Evolutionary conservation across 352 stramenopile genomes (phyloP), one percentile per base, ranked within the genome.

Genomic region (Globisporangium paroecandrum): DNA sequence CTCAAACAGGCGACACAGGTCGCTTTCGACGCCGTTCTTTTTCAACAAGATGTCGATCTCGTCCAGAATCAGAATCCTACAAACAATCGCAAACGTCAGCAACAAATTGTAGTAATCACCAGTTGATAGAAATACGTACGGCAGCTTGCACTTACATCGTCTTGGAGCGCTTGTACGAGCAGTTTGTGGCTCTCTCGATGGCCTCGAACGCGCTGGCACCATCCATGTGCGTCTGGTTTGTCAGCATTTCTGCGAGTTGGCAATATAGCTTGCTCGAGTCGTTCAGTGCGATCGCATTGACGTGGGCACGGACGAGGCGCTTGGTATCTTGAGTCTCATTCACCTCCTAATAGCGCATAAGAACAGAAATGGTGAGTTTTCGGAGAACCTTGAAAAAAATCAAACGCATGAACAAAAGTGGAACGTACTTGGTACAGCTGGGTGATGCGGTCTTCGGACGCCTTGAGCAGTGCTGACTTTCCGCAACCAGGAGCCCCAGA

Each of bases 11-110:
- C 83, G 79, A 32, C 77, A 93, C 24, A 95, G 56, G 59, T 95
- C 84, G 43, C 69, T 77, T 63, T 95, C 83, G 25, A 87, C 77
- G 24, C 78, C 81, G 24, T 90, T 83, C 51, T 83, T 78, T 56
- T 89, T 89, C 20, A 89, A 47, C 12, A 95, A 71, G 2, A 77
- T 77, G 51, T 95, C 88, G 55, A 95, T 93, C 70, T 95, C 88
- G 71, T 95, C 88, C 65, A 95, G 64, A 29, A 94, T 73, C 15
- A 95, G 74, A 15, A 95, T 77, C 64, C 78, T 89, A 54, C 24
- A 63, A n/a, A 22, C 27, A 32, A 27, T 43, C 22, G 10, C 3
- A 49, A n/a, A 57, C 32, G 10, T 20, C 12, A 47, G 36, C 22
- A 41, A 15, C 24, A 8, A 53, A 25, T 22, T 13, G 41, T 8